A percentile compares a stretch with the other conserved stretches of the same genome.
Evolutionary conservation across 1,139 yeast genomes (phyloP).

Genomic region (Kurtzmaniella quercitrusa): DNA sequence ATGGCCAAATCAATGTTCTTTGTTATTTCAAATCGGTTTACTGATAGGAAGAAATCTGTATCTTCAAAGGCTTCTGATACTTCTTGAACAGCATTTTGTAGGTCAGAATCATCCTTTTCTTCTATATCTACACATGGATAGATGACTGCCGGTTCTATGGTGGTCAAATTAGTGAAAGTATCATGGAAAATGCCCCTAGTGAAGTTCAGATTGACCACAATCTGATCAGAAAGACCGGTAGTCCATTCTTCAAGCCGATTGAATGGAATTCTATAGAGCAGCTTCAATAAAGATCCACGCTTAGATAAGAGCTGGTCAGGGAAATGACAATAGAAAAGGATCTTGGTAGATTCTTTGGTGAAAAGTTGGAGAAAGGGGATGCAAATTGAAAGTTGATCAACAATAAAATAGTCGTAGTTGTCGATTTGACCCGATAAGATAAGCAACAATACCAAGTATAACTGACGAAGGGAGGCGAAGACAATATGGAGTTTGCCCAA

Average conservation of each 20-base stretch:
- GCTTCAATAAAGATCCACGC: slow-evolving; percentile 52
- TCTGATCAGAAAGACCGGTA: slow-evolving; percentile 68
- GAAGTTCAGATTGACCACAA: slow-evolving; percentile 85
- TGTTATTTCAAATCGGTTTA: slow-evolving; percentile 85
- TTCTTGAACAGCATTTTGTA: slow-evolving; percentile 24
- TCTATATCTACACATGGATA: slow-evolving; percentile 79
- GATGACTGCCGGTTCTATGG: slow-evolving; percentile 60
- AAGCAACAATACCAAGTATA: slow-evolving; percentile 55
- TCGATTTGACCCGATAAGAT: slow-evolving; percentile 44
- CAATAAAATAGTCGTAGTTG: slow-evolving; percentile 65
- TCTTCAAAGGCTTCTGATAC: slow-evolving; percentile 30
- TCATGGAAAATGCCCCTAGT: slow-evolving; percentile 65
- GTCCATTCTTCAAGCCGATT: slow-evolving; percentile 79
- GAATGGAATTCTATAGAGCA: slow-evolving; percentile 73
- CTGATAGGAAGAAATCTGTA: slow-evolving; percentile 52
- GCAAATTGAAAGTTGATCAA: slow-evolving; percentile 87
- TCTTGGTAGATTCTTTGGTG: slow-evolving; percentile 35
- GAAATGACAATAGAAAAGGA: slow-evolving; percentile 90
- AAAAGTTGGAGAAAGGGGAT: slow-evolving; percentile 66
- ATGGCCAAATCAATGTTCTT: slow-evolving; percentile 81
- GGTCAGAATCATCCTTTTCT: slow-evolving; percentile 10
- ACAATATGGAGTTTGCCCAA: slow-evolving; percentile 68
- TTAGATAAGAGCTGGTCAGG: slow-evolving; percentile 82
- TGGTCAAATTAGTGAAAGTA: slow-evolving; percentile 50
- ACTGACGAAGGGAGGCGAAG: slow-evolving; percentile 80